Evolutionary conservation across 164 flowering plant species (phyloP).

Genomic region (Tetracentron sinense): DNA sequence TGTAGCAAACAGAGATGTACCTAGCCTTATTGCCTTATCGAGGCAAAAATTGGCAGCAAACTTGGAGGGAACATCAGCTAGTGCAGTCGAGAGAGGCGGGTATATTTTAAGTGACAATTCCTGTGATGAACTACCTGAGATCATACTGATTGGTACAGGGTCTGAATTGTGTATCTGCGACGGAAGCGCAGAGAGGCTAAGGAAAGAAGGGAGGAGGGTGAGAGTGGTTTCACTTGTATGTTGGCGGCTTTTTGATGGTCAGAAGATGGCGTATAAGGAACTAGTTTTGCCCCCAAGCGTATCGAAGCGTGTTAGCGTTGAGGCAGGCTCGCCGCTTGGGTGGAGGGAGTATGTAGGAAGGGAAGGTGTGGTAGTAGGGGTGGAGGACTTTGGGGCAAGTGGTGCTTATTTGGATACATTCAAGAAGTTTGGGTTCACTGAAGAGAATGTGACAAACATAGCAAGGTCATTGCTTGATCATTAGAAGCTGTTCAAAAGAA

Average conservation of each 20-base stretch:
- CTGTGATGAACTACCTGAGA: conserved; percentile 28
- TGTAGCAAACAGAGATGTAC: conserved; percentile 30
- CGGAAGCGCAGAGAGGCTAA: conserved; percentile 29
- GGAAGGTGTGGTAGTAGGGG: conserved; percentile 38
- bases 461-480: conserved; percentile 30
- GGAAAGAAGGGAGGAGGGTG: conserved; percentile 43
- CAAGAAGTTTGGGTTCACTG: conserved; percentile 43
- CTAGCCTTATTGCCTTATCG: conserved; percentile 49
- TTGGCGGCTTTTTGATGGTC: conserved; percentile 46
- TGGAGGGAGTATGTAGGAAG: conserved; percentile 51
- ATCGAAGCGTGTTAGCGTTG: conserved; percentile 39
- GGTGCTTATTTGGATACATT: conserved; percentile 37
- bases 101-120: conserved; percentile 55
- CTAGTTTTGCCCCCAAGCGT: conserved; percentile 37
- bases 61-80: conserved; percentile 41
- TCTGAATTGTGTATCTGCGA: conserved; percentile 47
- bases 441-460: conserved; percentile 31
- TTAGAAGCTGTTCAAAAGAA: not conserved
- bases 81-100: conserved; percentile 46
- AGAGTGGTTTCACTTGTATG: conserved; percentile 55
- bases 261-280: conserved; percentile 38
- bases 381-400: conserved; percentile 46
- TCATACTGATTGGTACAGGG: conserved; percentile 57
- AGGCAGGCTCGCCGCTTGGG: conserved; percentile 49
- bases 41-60: conserved; percentile 52